Conservation (phyloP, 805 yeast genomes). For the Schizosaccharomyces japonicus region DNA sequence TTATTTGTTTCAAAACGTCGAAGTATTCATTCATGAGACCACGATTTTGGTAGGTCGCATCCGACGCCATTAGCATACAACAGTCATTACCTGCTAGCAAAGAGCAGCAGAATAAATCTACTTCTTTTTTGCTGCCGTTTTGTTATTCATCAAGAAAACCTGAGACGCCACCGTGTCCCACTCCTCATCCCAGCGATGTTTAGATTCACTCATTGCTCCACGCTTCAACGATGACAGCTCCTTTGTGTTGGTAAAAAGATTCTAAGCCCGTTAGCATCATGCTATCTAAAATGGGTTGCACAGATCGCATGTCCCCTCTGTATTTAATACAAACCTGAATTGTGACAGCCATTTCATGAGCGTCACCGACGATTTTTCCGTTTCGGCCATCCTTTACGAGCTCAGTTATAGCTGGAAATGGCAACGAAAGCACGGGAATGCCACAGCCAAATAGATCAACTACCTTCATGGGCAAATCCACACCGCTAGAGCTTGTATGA, state of each 20-base stretch:
- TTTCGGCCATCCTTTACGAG: slow-evolving; percentile 44
- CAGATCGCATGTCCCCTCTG: too few species aligned
- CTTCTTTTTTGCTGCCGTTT: too few species aligned
- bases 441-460: slow-evolving; percentile 93
- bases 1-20: too few species aligned
- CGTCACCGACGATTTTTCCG: slow-evolving; percentile 34
- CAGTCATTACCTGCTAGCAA: too few species aligned
- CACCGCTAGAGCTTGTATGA: slow-evolving; percentile 78
- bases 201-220: slow-evolving; percentile 58
- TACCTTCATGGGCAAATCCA: slow-evolving; percentile 91
- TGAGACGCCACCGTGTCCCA: slow-evolving; percentile 26
- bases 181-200: slow-evolving; percentile 45
- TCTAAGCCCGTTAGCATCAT: slow-evolving; percentile 13
- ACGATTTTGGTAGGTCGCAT: too few species aligned
- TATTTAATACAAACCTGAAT: background rate
- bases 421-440: slow-evolving; percentile 61
- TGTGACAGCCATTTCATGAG: slow-evolving; percentile 19
- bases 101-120: too few species aligned
- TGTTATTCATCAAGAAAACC: too few species aligned
- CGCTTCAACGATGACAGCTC: slow-evolving; percentile 22
- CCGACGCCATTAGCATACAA: too few species aligned
- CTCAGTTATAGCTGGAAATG: slow-evolving; percentile 55
- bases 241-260: slow-evolving; percentile 15
- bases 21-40: too few species aligned
- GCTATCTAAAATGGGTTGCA: too few species aligned